Evolutionary conservation across 2,329 filamentous ascomycete species (phyloP), one percentile per base, ranked within the genome.

Genomic region (Fusarium nisikadoi): DNA sequence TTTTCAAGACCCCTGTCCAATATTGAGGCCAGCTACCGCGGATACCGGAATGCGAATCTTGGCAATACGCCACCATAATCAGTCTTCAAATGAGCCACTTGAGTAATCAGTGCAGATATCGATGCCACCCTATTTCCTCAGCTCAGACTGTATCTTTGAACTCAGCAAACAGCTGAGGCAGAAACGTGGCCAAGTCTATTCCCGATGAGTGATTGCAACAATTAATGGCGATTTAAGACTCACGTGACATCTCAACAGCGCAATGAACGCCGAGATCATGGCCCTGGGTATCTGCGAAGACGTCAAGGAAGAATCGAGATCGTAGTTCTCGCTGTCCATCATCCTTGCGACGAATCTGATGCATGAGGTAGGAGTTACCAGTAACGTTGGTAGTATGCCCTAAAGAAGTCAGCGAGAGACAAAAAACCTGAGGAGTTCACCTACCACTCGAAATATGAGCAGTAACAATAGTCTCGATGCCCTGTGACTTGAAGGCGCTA

Each of bases 351-450:
- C 47, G 33, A 17, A 36, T 52, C 17, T 52, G 47, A 52, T 52
- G 47, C 23, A 52, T 52, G 8, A 52, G 47, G 17, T 36, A 52
- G 6, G 31, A 52, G 23, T 52, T 52, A 20, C 23, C 23, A 10
- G 47, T 36, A 11, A 36, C 23, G 47, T 36, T 52, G 17, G n/a
- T 35, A 5, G 33, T 36, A 20, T 52, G 31, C 0, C 23, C 47
- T 52, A 3, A 5, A 20, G 2, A 1, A 3, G 2, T 52, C 4
- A 52, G 31, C 12, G 8, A 10, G 6, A 16, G 4, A 14, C 5
- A 20, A 1, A 8, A 6, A 36, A 20, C 3, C 6, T 27, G 8
- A 5, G 6, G 6, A 20, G 0, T 3, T 16, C 17, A 27, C n/a
- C 4, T 4, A 52, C 49, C 33, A 19, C 6, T 27, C 2, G 17